A percentile compares a stretch with the other conserved stretches of the same genome.
Conservation (phyloP, 352 stramenopile species). For the Elongisporangium anandrum region DNA sequence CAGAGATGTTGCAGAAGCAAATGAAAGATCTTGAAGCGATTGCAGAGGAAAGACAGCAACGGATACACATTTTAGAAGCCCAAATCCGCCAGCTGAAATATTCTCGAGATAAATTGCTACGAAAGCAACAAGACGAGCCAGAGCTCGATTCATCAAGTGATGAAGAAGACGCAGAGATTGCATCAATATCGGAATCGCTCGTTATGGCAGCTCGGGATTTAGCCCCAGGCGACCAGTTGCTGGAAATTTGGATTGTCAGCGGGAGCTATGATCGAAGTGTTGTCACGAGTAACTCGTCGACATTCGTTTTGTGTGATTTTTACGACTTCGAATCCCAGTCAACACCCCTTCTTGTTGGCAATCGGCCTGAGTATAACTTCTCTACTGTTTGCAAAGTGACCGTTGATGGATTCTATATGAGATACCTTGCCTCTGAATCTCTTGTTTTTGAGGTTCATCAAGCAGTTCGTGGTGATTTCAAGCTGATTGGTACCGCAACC, state of each 20-base stretch:
- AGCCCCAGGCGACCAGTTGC: constrained; percentile 83
- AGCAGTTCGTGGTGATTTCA: constrained; percentile 83
- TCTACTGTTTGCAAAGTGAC: constrained; percentile 90
- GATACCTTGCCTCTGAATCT: constrained; percentile 86
- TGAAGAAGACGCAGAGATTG: constrained; percentile 35
- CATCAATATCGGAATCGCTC: constrained; percentile 65
- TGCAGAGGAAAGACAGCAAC: constrained; percentile 74
- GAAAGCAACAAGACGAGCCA: constrained; percentile 18
- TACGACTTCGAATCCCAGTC: constrained; percentile 94
- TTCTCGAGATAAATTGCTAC: constrained; percentile 42
- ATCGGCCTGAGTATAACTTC: constrained; percentile 87
- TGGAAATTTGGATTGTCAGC: constrained; percentile 87
- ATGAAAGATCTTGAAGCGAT: constrained; percentile 85
- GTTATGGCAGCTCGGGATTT: constrained; percentile 58
- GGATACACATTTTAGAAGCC: constrained; percentile 81
- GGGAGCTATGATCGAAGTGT: constrained; percentile 66
- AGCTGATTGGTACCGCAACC: constrained; percentile 65
- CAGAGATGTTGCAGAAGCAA: constrained; percentile 67
- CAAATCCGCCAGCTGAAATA: constrained; percentile 88
- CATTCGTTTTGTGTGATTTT: constrained; percentile 92
- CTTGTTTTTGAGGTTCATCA: constrained; percentile 89
- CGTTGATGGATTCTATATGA: constrained; percentile 91
- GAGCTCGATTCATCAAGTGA: constrained; percentile 31
- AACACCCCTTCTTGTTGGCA: constrained; percentile 82
- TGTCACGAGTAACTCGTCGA: constrained; percentile 71